phyloP scores from a whole-genome alignment of 805 yeast species.

The Wickerhamomyces mucosus region DNA sequence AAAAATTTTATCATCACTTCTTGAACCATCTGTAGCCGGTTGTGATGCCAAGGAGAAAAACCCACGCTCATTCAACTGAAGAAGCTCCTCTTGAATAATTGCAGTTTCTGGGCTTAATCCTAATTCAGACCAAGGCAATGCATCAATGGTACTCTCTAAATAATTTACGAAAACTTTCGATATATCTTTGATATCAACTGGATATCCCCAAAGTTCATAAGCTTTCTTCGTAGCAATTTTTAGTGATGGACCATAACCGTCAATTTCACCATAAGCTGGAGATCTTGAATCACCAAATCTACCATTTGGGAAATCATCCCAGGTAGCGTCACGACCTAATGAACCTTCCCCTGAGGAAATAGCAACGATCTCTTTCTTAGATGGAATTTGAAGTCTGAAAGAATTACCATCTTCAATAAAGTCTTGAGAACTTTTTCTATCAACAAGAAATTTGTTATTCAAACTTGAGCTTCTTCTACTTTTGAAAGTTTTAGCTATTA shows the following conservation, averaged over 20 bases:
- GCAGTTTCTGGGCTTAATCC: slow-evolving; percentile 86
- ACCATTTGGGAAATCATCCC: slow-evolving; percentile 98
- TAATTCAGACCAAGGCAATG: slow-evolving; percentile 87
- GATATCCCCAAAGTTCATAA: slow-evolving; percentile 71
- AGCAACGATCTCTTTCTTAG: slow-evolving; percentile 54
- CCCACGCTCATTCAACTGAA: slow-evolving; percentile 64
- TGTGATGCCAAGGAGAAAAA: slow-evolving; percentile 90
- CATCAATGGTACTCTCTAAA: slow-evolving; percentile 63
- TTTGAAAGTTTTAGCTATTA: slow-evolving; percentile 3
- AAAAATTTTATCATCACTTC: slow-evolving; percentile 74
- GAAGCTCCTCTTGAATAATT: slow-evolving; percentile 82
- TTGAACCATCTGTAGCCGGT: slow-evolving; percentile 80
- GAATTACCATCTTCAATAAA: slow-evolving; percentile 15
- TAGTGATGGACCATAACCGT: slow-evolving; percentile 91
- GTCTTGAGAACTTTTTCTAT: slow-evolving; percentile 20
- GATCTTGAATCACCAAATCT: slow-evolving; percentile 92
- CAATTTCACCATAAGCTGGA: slow-evolving; percentile 97
- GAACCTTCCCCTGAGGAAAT: slow-evolving; percentile 81
- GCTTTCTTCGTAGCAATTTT: slow-evolving; percentile 66
- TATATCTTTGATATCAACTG: slow-evolving; percentile 50
- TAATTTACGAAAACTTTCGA: slow-evolving; percentile 61
- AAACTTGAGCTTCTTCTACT: slow-evolving; percentile 14
- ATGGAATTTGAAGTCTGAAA: slow-evolving; percentile 23
- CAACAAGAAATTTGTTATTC: slow-evolving; percentile 30
- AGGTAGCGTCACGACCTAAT: slow-evolving; percentile 80